Conservation (phyloP, 495 filamentous ascomycete species). For the Letharia lupina region DNA sequence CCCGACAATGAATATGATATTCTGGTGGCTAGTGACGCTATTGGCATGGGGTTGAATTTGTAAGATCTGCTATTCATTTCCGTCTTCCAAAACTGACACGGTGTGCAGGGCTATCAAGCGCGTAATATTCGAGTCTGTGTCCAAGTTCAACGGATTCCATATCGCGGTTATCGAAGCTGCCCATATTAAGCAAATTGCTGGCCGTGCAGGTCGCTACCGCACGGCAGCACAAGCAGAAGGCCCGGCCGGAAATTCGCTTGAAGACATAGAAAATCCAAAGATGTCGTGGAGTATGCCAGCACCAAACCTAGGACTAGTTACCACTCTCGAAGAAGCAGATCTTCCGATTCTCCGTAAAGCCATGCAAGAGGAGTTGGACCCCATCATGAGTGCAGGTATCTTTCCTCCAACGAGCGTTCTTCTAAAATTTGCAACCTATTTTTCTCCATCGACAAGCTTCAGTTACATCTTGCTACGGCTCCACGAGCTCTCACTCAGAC, state of each 20-base stretch:
- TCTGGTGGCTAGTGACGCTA: conserved; percentile 88
- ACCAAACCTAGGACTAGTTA: conserved; percentile 61
- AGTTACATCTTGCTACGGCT: conserved; percentile 67
- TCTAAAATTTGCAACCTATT: conserved; percentile 65
- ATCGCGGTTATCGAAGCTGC: conserved; percentile 52
- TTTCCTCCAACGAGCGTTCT: conserved; percentile 58
- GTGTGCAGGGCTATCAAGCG: conserved; percentile 67
- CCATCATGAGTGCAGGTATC: conserved; percentile 66
- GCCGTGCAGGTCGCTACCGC: conserved; percentile 83
- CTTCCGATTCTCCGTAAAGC: conserved; percentile 51
- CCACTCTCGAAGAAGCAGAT: conserved; percentile 66
- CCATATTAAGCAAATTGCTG: conserved; percentile 90
- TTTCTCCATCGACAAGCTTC: conserved; percentile 67
- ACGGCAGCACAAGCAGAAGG: conserved; percentile 48
- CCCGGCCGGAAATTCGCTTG: conserved; percentile 18
- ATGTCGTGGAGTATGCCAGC: conserved; percentile 8
- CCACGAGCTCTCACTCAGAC: conserved; percentile 51
- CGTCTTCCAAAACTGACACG: conserved; percentile 9
- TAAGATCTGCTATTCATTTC: conserved; percentile 31
- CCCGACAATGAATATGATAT: conserved; percentile 90
- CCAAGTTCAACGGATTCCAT: conserved; percentile 53
- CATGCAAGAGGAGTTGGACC: conserved; percentile 53
- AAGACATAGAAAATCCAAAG: conserved; percentile 2
- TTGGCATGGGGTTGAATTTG: conserved; percentile 96
- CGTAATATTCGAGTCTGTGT: conserved; percentile 71